Evolutionary conservation across 257 asterid genomes (phyloP).

Genomic region (Solanum okadae): DNA sequence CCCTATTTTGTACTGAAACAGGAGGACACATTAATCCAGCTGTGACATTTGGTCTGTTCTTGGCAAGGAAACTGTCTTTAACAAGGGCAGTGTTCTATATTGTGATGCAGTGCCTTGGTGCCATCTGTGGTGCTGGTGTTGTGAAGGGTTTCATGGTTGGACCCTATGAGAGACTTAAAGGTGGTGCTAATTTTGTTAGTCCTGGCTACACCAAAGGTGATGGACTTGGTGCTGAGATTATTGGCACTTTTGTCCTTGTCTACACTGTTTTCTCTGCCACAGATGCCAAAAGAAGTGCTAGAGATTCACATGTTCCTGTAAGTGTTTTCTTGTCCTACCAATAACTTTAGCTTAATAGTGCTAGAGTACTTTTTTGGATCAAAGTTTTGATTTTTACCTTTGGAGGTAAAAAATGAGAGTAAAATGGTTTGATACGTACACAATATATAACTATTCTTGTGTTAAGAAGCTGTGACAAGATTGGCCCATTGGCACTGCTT

Average conservation of each 20-base stretch:
- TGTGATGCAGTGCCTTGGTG: slow-evolving; percentile 5
- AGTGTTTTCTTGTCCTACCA: not conserved
- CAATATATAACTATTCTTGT: too few species aligned
- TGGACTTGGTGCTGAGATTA: slow-evolving; percentile 45
- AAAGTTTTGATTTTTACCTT: not conserved
- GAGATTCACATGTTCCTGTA: slow-evolving; percentile 50
- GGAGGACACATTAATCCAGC: slow-evolving; percentile 32
- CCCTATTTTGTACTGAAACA: slow-evolving; percentile 4
- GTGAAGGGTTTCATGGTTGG: not conserved
- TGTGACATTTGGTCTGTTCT: not conserved
- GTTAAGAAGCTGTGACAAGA: not conserved
- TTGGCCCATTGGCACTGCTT: not conserved
- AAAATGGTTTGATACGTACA: not conserved
- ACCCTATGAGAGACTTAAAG: not conserved
- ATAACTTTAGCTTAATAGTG: not conserved
- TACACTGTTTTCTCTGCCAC: slow-evolving; percentile 38
- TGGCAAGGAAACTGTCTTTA: not conserved
- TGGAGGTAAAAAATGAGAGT: not conserved
- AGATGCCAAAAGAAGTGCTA: slow-evolving; percentile 68
- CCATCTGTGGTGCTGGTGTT: slow-evolving; percentile 13
- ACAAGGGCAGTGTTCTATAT: slow-evolving; percentile 26
- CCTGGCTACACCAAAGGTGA: not conserved
- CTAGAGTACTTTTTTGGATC: not conserved
- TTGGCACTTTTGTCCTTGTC: slow-evolving; percentile 2
- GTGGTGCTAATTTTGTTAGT: not conserved